phyloP scores from a whole-genome alignment of 768 basidiomycete genomes.

The Asterophora lycoperdoides region DNA sequence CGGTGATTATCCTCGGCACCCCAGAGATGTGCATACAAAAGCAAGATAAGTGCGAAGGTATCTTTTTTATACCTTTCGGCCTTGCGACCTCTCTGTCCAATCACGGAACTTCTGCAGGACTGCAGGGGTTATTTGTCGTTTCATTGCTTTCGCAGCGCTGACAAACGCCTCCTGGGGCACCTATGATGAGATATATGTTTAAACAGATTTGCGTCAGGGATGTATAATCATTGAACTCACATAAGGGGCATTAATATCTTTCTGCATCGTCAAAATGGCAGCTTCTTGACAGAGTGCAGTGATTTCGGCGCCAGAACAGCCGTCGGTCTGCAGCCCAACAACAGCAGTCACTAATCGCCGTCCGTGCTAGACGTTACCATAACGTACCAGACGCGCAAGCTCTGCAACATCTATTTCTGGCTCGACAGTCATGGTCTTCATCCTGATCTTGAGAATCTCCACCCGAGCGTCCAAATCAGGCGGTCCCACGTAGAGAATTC shows the following conservation, averaged over 20 bases:
- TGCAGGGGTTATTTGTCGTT: conserved; percentile 80
- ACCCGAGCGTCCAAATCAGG: conserved; percentile 76
- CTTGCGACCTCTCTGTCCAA: conserved; percentile 48
- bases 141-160: conserved; percentile 63
- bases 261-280: conserved; percentile 87
- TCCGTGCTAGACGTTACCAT: not conserved
- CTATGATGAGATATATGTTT: conserved; percentile 35
- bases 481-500: conserved; percentile 91
- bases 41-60: no score
- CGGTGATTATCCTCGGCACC: no score
- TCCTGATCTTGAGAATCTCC: conserved; percentile 82
- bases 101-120: conserved; percentile 66
- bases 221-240: conserved; percentile 44
- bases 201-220: not conserved
- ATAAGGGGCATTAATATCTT: conserved; percentile 69
- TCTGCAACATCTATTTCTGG: conserved; percentile 58
- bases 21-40: no score
- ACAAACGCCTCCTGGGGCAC: conserved; percentile 72
- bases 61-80: conserved; percentile 10
- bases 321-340: conserved; percentile 61
- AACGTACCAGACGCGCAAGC: conserved; percentile 66
- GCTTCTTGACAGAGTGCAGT: conserved; percentile 93
- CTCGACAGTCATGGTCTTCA: conserved; percentile 76
- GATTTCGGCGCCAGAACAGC: conserved; percentile 96
- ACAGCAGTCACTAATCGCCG: not conserved